phyloP scores from a whole-genome alignment of 1,284 basidiomycete species.

The Schizophyllum amplum region DNA sequence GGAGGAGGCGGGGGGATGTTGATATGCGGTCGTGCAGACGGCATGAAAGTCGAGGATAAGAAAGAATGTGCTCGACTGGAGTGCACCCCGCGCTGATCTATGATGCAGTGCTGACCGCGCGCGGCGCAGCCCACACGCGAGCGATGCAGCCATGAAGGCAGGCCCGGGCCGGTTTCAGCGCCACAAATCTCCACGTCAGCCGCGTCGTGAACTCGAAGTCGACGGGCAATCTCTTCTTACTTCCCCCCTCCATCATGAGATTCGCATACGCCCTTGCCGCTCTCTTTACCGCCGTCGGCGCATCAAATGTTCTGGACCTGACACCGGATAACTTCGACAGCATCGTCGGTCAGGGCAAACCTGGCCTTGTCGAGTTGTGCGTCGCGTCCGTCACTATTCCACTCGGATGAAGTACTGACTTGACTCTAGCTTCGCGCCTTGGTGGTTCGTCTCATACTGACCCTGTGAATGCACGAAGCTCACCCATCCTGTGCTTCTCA shows the following conservation, averaged over 20 bases:
- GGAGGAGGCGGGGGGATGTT: background rate
- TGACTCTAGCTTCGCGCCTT: slow-evolving; percentile 62
- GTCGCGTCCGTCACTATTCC: slow-evolving; percentile 24
- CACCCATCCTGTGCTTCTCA: slow-evolving; percentile 18
- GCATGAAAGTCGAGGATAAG: background rate
- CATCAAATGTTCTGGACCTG: slow-evolving; percentile 81
- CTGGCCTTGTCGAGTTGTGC: slow-evolving; percentile 85
- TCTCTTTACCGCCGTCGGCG: slow-evolving; percentile 48
- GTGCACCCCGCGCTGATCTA: background rate
- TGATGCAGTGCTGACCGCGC: background rate
- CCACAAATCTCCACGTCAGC: background rate
- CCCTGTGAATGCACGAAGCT: background rate
- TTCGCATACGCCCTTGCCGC: slow-evolving; percentile 49
- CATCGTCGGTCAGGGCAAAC: slow-evolving; percentile 68
- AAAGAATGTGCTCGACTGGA: background rate
- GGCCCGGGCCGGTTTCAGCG: background rate
- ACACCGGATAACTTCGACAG: slow-evolving; percentile 69
- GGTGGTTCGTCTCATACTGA: slow-evolving; percentile 53
- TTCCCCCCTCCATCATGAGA: slow-evolving; percentile 40
- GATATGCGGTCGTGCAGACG: background rate
- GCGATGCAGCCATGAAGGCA: background rate
- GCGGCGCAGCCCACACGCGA: too few species aligned
- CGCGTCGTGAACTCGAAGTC: background rate
- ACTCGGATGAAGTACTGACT: slow-evolving; percentile 3
- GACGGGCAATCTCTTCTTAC: background rate